Conservation (phyloP, 352 stramenopile genomes). For the Globisporangium paroecandrum region DNA sequence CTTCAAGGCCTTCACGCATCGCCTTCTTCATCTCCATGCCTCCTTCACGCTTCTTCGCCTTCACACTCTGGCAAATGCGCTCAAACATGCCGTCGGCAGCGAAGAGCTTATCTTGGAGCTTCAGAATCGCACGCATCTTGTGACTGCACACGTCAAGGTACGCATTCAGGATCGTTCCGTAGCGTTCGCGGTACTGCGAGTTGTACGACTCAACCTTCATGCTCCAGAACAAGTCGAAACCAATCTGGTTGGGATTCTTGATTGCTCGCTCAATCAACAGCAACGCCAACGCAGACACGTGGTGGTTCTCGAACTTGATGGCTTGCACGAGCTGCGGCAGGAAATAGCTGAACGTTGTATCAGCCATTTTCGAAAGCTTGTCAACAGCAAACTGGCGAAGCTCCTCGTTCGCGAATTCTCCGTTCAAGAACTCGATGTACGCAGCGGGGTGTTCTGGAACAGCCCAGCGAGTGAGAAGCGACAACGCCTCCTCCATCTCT, state of each 20-base stretch:
- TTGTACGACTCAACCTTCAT: slow-evolving; percentile 89
- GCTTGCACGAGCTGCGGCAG: slow-evolving; percentile 87
- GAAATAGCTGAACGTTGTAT: slow-evolving; percentile 86
- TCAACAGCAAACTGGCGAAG: slow-evolving; percentile 74
- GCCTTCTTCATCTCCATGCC: slow-evolving; percentile 78
- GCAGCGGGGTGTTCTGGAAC: slow-evolving; percentile 71
- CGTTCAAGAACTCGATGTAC: slow-evolving; percentile 81
- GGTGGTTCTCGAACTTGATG: slow-evolving; percentile 88
- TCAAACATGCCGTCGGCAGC: slow-evolving; percentile 75
- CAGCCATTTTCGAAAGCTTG: slow-evolving; percentile 80
- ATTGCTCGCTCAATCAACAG: slow-evolving; percentile 86
- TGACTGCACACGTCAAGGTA: slow-evolving; percentile 84
- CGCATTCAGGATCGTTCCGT: slow-evolving; percentile 76
- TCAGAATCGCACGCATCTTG: slow-evolving; percentile 91
- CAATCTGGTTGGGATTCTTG: slow-evolving; percentile 86
- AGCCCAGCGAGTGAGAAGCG: slow-evolving; percentile 67
- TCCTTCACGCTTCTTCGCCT: slow-evolving; percentile 80
- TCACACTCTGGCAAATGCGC: slow-evolving; percentile 80
- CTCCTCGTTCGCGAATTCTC: slow-evolving; percentile 70
- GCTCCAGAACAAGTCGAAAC: slow-evolving; percentile 88
- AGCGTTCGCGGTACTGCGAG: slow-evolving; percentile 72
- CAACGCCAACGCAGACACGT: slow-evolving; percentile 69
- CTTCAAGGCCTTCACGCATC: slow-evolving; percentile 75
- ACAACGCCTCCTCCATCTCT: slow-evolving; percentile 65
- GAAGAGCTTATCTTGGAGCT: slow-evolving; percentile 88